phyloP scores from a whole-genome alignment of 2,329 filamentous ascomycete species.

The Diaporthe velutina region DNA sequence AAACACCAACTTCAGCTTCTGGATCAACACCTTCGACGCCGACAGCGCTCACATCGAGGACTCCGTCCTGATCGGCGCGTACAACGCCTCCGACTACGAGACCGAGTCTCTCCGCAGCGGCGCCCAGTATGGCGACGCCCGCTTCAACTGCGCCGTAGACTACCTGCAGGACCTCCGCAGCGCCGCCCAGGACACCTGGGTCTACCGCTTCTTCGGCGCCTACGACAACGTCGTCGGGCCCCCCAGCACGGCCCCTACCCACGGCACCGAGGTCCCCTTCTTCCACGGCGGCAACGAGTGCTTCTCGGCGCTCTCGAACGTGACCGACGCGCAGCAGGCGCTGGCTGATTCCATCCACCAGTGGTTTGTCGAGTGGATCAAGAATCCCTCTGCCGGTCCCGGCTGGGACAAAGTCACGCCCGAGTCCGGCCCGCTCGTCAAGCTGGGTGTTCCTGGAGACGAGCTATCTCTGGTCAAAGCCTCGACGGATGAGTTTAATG shows the following conservation, averaged over 20 bases:
- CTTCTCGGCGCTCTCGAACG: slow-evolving; percentile 49
- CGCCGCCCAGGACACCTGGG: slow-evolving; percentile 54
- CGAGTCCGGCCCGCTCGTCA: slow-evolving; percentile 47
- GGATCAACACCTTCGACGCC: slow-evolving; percentile 53
- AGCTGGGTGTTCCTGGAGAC: slow-evolving; percentile 52
- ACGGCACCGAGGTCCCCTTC: slow-evolving; percentile 58
- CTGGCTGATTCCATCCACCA: slow-evolving; percentile 56
- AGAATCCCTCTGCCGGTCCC: slow-evolving; percentile 56
- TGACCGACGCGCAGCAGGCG: slow-evolving; percentile 54
- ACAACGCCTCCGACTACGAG: slow-evolving; percentile 51
- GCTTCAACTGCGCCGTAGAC: slow-evolving; percentile 58
- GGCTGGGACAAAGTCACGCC: slow-evolving; percentile 54
- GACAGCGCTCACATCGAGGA: slow-evolving; percentile 54
- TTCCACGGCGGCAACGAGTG: slow-evolving; percentile 60
- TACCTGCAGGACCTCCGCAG: slow-evolving; percentile 56
- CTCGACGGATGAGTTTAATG: slow-evolving; percentile 49
- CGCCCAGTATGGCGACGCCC: slow-evolving; percentile 58
- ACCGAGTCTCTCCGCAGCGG: slow-evolving; percentile 56
- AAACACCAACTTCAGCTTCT: slow-evolving; percentile 47
- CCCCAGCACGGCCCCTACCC: slow-evolving; percentile 51
- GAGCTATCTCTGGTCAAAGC: slow-evolving; percentile 48
- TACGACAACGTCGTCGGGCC: slow-evolving; percentile 54
- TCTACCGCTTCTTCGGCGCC: slow-evolving; percentile 57
- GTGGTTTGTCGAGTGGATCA: slow-evolving; percentile 60
- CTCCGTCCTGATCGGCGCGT: slow-evolving; percentile 48